Conservation (phyloP, 139 green algal species). For the Astrephomene gubernaculifera region DNA sequence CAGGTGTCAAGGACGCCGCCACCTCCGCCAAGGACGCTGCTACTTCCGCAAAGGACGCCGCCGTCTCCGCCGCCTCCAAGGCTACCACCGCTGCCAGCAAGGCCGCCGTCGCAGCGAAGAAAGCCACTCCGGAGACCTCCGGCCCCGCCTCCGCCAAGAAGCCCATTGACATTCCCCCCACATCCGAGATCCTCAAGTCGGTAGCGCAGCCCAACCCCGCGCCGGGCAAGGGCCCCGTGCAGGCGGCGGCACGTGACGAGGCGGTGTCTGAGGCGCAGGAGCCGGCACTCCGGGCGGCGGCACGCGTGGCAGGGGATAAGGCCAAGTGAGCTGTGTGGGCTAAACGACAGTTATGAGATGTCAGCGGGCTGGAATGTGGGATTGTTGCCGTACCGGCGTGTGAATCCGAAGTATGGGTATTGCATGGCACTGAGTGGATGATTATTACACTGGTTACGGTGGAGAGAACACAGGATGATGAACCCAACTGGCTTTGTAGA, state of each 20-base stretch:
- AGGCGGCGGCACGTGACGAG: background rate
- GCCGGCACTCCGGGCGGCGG: background rate
- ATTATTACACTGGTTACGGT: too few relatives aligned
- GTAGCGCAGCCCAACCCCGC: slow-evolving; percentile 16
- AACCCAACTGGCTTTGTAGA: too few relatives aligned
- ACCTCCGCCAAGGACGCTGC: background rate
- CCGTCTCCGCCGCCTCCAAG: background rate
- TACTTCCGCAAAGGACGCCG: background rate
- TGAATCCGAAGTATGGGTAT: too few relatives aligned
- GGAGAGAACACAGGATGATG: too few relatives aligned
- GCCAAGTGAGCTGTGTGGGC: too few relatives aligned
- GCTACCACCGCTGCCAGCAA: background rate
- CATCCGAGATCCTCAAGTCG: background rate
- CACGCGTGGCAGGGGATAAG: background rate
- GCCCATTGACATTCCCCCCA: background rate
- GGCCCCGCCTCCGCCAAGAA: background rate
- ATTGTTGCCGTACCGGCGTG: too few relatives aligned
- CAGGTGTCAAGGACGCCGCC: slow-evolving; percentile 14
- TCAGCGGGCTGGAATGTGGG: too few relatives aligned
- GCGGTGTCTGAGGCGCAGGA: background rate
- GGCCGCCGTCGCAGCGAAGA: background rate
- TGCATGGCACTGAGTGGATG: too few relatives aligned
- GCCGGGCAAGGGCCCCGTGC: background rate
- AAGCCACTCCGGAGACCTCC: background rate
- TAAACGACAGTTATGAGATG: too few relatives aligned